Evolutionary conservation across 2,329 filamentous ascomycete species (phyloP), one percentile per base, ranked within the genome.

Genomic region (Didymella arachidicola): DNA sequence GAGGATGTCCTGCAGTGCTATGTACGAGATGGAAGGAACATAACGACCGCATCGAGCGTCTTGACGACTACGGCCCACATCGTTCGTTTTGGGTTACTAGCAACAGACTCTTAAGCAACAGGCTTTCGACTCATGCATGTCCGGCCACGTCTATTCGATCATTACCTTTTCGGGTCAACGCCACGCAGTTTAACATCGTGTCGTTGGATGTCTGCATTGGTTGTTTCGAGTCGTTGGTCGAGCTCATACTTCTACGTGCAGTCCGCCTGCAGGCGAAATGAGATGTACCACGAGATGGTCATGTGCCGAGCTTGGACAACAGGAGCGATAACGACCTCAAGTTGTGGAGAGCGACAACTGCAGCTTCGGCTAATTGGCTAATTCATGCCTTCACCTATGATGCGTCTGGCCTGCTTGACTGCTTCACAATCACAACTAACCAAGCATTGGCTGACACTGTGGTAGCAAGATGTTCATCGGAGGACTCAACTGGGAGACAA

Each of bases 381-480:
- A 7, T 30, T 6, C 27, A 18, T 4, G 27, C 38, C 22, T 29
- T 25, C 12, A 27, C n/a, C 19, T 44, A 30, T 47, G 57, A 60
- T 60, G 57, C 57, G 52, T 52, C 43, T 52, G 46, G 5, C 27
- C 18, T 38, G 2, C 42, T 43, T 36, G 3, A 39, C 11, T 26
- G 11, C n/a, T 51, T 25, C 7, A 34, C 10, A 10, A 34, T n/a
- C 36, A 27, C 32, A 4, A 18, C 14, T 38, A 10, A 34, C 10
- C 25, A 12, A 44, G 22, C 22, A 52, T 48, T 61, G 53, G 22
- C 71, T 73, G 57, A 74, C 64, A 50, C 52, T 18, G 27, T 52
- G 30, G 22, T 50, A 99, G 95, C 73, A 99, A 99, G 83, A 99
- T 99, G 95, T 99, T 99, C 72, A 99, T 99, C 79, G 95, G 95